Conservation (phyloP, 176 grass and related monocot genomes). For the Oryza longistaminata region DNA sequence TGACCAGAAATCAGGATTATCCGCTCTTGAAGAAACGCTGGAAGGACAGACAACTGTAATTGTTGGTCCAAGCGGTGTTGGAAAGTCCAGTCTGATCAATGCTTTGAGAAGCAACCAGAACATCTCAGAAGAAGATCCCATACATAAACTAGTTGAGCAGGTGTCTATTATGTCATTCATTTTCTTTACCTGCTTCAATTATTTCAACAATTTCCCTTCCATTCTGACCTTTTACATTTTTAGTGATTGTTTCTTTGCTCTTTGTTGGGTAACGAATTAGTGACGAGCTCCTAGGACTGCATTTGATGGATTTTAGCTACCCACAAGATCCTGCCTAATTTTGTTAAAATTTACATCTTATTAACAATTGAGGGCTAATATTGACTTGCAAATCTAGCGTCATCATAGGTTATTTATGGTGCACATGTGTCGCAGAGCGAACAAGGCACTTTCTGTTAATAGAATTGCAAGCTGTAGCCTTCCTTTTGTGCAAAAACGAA, state of each 20-base stretch:
- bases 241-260: not conserved
- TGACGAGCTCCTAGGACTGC: not conserved
- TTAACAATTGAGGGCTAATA: not conserved
- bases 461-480: not conserved
- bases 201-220: not conserved
- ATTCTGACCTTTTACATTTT: not conserved
- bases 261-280: not conserved
- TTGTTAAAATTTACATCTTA: not conserved
- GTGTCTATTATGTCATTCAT: conserved; percentile 39
- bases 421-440: not conserved
- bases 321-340: not conserved
- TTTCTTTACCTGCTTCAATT: conserved; percentile 1
- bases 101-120: conserved; percentile 58
- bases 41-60: conserved; percentile 82
- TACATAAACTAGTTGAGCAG: conserved; percentile 84
- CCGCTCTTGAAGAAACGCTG: conserved; percentile 61
- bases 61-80: conserved; percentile 94
- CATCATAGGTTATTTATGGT: not conserved
- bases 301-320: not conserved
- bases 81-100: conserved; percentile 94
- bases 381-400: not conserved
- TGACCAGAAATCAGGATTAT: conserved; percentile 63
- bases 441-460: not conserved
- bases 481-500: not conserved
- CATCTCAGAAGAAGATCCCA: conserved; percentile 64